phyloP scores from a whole-genome alignment of 257 asterid species.

The Solanum ahanhuiri region DNA sequence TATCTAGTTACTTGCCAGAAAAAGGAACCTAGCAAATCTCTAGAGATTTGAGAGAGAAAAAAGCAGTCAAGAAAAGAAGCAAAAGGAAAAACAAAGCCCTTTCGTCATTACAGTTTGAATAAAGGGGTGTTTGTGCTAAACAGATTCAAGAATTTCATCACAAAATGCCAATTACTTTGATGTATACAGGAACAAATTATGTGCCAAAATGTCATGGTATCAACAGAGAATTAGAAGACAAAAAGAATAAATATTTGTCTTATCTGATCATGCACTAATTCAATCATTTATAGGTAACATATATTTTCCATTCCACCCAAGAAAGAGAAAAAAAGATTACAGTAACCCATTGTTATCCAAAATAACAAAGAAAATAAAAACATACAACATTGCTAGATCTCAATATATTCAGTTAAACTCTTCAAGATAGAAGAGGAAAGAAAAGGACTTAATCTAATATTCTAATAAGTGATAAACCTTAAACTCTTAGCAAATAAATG shows the following conservation, averaged over 20 bases:
- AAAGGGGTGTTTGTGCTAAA: neutral
- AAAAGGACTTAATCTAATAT: neutral
- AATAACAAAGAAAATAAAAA: slow-evolving; percentile 5
- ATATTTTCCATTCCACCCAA: slow-evolving; percentile 30
- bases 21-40: neutral
- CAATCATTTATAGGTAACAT: neutral
- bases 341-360: slow-evolving; percentile 5
- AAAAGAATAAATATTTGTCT: neutral
- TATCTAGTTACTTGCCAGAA: slow-evolving; percentile 4
- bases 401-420: neutral
- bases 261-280: neutral
- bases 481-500: slow-evolving; percentile 43
- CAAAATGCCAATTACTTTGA: neutral
- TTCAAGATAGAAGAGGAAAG: neutral
- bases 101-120: neutral
- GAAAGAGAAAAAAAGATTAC: slow-evolving; percentile 7
- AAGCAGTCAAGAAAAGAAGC: slow-evolving; percentile 1
- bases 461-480: neutral
- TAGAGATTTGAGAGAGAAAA: neutral
- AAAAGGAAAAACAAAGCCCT: neutral
- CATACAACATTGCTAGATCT: slow-evolving; percentile 6
- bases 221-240: neutral
- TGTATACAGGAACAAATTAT: neutral
- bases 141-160: neutral
- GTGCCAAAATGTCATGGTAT: neutral